Conservation (phyloP, 2,329 filamentous ascomycete genomes). For the Cladosporium colombiae region DNA sequence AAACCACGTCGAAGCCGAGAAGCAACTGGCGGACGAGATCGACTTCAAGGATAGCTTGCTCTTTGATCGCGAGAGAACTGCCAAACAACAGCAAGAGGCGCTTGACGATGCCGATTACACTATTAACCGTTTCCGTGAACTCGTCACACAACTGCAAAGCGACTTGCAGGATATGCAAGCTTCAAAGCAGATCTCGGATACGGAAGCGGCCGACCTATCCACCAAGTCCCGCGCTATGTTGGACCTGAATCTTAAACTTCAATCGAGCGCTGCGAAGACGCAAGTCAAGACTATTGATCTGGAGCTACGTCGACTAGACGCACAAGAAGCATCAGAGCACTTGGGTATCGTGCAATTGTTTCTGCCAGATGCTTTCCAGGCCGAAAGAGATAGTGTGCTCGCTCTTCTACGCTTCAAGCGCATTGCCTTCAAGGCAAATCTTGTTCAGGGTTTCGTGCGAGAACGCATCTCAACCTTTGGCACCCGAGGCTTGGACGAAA, state of each 20-base stretch:
- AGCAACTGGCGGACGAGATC: slow-evolving; percentile 90
- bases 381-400: slow-evolving; percentile 82
- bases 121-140: slow-evolving; percentile 80
- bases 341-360: slow-evolving; percentile 86
- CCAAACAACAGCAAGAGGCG: slow-evolving; percentile 73
- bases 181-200: slow-evolving; percentile 88
- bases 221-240: slow-evolving; percentile 90
- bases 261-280: slow-evolving; percentile 84
- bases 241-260: slow-evolving; percentile 93
- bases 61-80: slow-evolving; percentile 73
- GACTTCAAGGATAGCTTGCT: slow-evolving; percentile 85
- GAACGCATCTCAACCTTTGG: slow-evolving; percentile 71
- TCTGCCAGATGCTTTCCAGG: slow-evolving; percentile 78
- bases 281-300: slow-evolving; percentile 94
- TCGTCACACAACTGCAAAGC: slow-evolving; percentile 80
- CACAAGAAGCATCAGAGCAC: slow-evolving; percentile 85
- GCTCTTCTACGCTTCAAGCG: slow-evolving; percentile 86
- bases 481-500: slow-evolving; percentile 71
- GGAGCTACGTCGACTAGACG: slow-evolving; percentile 81
- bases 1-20: slow-evolving; percentile 90
- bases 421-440: slow-evolving; percentile 80
- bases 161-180: slow-evolving; percentile 91
- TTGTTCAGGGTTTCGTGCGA: slow-evolving; percentile 76
- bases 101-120: slow-evolving; percentile 91
- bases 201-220: slow-evolving; percentile 86